Evolutionary conservation across 306 rosid genomes (phyloP).

Genomic region (Luffa aegyptiaca): DNA sequence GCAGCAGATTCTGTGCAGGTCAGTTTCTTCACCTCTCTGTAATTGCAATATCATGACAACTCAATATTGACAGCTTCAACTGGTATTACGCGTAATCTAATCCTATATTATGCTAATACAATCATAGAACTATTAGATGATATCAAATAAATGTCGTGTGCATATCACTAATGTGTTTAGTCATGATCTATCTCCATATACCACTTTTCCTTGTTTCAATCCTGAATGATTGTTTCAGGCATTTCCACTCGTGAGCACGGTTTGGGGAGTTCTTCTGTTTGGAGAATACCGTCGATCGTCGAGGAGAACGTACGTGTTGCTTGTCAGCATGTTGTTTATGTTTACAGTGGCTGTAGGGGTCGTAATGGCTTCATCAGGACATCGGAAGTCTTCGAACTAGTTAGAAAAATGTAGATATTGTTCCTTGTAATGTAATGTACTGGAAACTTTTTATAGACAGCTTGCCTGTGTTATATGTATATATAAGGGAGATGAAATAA

Average conservation of each 20-base stretch:
- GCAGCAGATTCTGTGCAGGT: constrained; percentile 98
- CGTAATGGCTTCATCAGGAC: constrained; percentile 78
- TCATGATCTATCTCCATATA: background rate
- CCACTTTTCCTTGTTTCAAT: background rate
- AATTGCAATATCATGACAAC: background rate
- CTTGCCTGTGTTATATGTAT: background rate
- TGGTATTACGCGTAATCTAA: background rate
- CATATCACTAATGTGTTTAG: background rate
- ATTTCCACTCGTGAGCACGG: constrained; percentile 82
- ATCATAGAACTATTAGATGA: background rate
- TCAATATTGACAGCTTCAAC: background rate
- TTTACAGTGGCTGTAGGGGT: constrained; percentile 57
- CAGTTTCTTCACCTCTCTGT: constrained; percentile 16
- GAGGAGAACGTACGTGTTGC: constrained; percentile 51
- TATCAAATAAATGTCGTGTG: background rate
- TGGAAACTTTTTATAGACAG: background rate
- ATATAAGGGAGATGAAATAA: background rate
- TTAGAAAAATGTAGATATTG: background rate
- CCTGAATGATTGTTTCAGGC: constrained; percentile 37
- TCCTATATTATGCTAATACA: background rate
- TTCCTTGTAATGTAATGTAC: background rate
- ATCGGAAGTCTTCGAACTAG: constrained; percentile 16
- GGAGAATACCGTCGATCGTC: constrained; percentile 83
- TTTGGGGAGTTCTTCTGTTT: constrained; percentile 65
- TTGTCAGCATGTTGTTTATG: constrained; percentile 57